phyloP scores from a whole-genome alignment of 768 basidiomycete genomes.

The Gymnopilus dilepis region DNA sequence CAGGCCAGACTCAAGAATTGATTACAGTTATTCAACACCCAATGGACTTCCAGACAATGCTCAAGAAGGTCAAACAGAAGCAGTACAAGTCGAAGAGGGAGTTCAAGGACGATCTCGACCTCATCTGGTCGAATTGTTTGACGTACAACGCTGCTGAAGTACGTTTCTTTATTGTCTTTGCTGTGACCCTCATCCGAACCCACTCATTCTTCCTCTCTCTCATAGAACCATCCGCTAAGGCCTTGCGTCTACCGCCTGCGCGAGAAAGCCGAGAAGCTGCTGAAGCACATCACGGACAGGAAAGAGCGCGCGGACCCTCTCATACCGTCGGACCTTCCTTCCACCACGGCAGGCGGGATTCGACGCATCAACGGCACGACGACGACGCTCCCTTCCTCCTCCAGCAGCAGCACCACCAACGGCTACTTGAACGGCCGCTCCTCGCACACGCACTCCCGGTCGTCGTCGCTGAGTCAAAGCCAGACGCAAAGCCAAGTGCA shows the following conservation, averaged over 20 bases:
- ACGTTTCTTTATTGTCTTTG: conserved; percentile 33
- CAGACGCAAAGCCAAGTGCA: no score
- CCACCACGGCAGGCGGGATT: conserved; percentile 34
- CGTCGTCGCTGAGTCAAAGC: conserved; percentile 28
- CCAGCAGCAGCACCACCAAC: conserved; percentile 27
- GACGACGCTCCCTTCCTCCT: conserved; percentile 5
- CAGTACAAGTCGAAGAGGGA: conserved; percentile 93
- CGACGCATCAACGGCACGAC: conserved; percentile 43
- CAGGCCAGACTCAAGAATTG: no score
- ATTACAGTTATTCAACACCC: conserved; percentile 85
- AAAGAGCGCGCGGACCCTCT: conserved; percentile 77
- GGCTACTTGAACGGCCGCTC: conserved; percentile 45
- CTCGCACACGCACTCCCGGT: conserved; percentile 42
- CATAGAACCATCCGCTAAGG: conserved; percentile 87
- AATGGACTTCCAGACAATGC: conserved; percentile 95
- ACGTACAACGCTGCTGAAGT: conserved; percentile 93
- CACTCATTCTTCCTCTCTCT: not conserved
- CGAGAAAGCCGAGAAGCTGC: conserved; percentile 82
- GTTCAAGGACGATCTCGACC: conserved; percentile 91
- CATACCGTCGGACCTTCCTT: conserved; percentile 56
- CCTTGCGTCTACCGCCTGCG: conserved; percentile 81
- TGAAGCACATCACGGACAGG: conserved; percentile 88
- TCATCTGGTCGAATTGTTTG: conserved; percentile 97
- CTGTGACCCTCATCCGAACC: not conserved
- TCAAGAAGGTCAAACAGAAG: conserved; percentile 91